Evolutionary conservation across 371 early-diverging fungal genomes (phyloP), one percentile per base, ranked within the genome.

Genomic region (Basidiobolus meristosporus): DNA sequence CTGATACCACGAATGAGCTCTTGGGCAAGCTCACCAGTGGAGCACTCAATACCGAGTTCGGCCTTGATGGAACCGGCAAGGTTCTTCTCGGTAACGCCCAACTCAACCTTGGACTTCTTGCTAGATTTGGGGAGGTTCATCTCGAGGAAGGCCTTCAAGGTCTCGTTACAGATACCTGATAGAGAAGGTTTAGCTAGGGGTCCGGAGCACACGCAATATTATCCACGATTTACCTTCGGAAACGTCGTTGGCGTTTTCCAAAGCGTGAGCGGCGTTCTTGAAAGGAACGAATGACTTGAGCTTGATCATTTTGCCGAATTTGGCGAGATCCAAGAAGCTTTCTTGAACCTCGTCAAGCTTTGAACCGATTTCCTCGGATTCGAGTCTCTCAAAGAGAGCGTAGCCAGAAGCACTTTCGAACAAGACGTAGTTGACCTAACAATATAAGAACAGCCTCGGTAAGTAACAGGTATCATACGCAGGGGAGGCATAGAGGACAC

Each of bases 371-470:
- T 89, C 90, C 56, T 98, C 98, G 6, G 81, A 73, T 67, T 88
- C 79, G 39, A 83, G 51, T 36, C 87, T 75, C 70, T 98, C 90
- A 52, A 92, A 95, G 38, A 98, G 77, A 37, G 90, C 83, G 57
- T 91, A 98, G 52, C 98, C 98, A 21, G 90, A 86, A 31, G 96
- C 82, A 38, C 85, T 79, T 68, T 98, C 98, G 59, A 77, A 87
- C 46, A 98, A 65, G 35, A 91, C 60, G 22, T 36, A 26, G 26
- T 26, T 26, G 26, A 26, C 26, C 26, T 26, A 26, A 26, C 26
- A 26, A 26, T 26, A 26, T 26, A 3, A 26, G 9, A 5, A 9
- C 9, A 26, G 9, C 9, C 26, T 26, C 9, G 26, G 26, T 26
- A 26, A 26, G 26, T 26, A 26, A 26, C 26, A 26, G 26, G 9